Conservation (phyloP, 202 grass and related monocot genomes). For the Eragrostis tef region DNA sequence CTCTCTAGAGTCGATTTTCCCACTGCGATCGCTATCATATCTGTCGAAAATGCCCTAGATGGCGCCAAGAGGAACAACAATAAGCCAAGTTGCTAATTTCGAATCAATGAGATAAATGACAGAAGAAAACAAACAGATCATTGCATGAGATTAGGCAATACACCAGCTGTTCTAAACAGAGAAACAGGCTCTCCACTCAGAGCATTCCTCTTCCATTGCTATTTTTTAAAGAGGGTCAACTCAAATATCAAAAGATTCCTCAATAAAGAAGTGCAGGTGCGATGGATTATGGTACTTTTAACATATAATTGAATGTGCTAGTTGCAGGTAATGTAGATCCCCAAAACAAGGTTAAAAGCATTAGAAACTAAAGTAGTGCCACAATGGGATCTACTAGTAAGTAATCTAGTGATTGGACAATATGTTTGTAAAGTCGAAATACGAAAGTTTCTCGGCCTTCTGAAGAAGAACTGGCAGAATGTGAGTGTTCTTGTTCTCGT, state of each 20-base stretch:
- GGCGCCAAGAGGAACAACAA: conserved; percentile 24
- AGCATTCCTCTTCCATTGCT: neutral
- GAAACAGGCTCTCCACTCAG: conserved; percentile 24
- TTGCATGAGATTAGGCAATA: neutral
- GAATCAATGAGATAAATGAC: neutral
- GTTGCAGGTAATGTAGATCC: neutral
- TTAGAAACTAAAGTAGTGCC: neutral
- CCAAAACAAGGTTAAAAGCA: neutral
- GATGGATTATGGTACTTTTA: neutral
- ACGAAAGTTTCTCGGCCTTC: conserved; percentile 24
- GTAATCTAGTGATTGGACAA: neutral
- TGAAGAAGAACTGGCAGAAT: conserved; percentile 99
- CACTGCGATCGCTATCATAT: conserved; percentile 78
- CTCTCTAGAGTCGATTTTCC: conserved; percentile 74
- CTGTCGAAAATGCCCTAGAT: conserved; percentile 74
- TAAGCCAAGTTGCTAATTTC: neutral
- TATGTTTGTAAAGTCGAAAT: neutral
- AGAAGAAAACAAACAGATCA: neutral
- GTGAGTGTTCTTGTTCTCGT: conserved; percentile 40
- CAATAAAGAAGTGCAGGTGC: neutral
- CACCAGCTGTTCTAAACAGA: neutral
- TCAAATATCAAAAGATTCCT: conserved; percentile 14
- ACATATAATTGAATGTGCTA: neutral
- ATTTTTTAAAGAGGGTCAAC: neutral
- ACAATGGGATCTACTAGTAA: neutral